Conservation (phyloP, 768 basidiomycete genomes). For the Tulasnella sp. region DNA sequence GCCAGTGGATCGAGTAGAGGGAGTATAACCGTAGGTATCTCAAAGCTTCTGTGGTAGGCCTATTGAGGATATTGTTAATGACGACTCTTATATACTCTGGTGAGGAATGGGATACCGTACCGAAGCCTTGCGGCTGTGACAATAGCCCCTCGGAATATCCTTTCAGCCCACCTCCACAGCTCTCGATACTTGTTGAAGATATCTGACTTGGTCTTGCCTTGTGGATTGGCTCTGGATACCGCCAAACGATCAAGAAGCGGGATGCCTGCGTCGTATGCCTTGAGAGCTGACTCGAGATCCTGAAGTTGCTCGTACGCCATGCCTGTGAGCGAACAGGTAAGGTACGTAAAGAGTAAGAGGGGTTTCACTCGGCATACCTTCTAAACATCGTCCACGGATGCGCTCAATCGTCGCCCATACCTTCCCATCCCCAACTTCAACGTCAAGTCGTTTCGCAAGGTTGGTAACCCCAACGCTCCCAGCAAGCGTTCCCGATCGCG, state of each 20-base stretch:
- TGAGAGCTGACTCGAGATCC: conserved; percentile 36
- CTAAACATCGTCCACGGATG: conserved; percentile 63
- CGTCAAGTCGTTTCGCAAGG: conserved; percentile 16
- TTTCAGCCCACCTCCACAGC: conserved; percentile 77
- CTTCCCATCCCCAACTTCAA: conserved; percentile 55
- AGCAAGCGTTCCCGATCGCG: conserved; percentile 17
- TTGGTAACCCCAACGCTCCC: conserved; percentile 19
- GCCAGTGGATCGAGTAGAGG: conserved; percentile 47
- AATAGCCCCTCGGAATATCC: conserved; percentile 70
- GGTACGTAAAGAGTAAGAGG: no score
- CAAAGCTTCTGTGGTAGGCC: conserved; percentile 19
- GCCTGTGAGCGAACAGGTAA: conserved; percentile 35
- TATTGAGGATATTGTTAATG: conserved; percentile 4
- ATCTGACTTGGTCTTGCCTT: conserved; percentile 33
- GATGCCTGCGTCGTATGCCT: conserved; percentile 43
- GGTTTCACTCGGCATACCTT: no score
- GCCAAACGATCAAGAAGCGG: conserved; percentile 43
- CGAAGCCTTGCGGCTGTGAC: conserved; percentile 40
- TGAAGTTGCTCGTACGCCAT: conserved; percentile 54
- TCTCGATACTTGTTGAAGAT: conserved; percentile 66
- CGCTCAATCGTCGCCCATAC: conserved; percentile 65
- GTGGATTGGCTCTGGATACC: conserved; percentile 4
- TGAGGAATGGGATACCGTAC: background rate
- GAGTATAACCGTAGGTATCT: conserved; percentile 28
- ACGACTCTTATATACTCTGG: no score